Evolutionary conservation across 164 flowering plant species (phyloP), one percentile per base, ranked within the genome.

Genomic region (Annona cherimola): DNA sequence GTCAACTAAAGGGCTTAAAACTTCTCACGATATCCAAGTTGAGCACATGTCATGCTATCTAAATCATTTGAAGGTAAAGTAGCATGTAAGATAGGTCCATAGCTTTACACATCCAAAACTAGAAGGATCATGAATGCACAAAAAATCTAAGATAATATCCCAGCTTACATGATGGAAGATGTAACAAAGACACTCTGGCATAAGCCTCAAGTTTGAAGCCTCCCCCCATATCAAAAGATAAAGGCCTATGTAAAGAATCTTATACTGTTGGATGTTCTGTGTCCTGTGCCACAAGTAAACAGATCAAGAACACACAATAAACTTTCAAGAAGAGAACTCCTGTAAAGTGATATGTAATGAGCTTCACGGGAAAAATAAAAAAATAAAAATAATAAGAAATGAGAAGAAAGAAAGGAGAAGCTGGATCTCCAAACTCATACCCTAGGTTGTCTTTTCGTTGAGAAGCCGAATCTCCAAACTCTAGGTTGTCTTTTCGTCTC

Each of bases 221-320:
- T 93, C 99, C 19, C 99, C 99, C 99, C 99, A 95, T 74, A 95
- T 93, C 59, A 95, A 91, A 78, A 93, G 93, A 82, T 93, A 89
- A 66, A 95, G 96, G 43, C 85, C 96, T 63, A 89, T 75, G 68
- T 89, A 91, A 54, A 93, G 76, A 79, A 93, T 81, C 76, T 93
- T 95, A 71, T 87, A 81, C 50, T 93, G 98, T 71, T 88, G 97
- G 6, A 81, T 91, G 71, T 91, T 92, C 77, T 82, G 88, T 69
- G 91, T 79, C 83, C 99, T 95, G 85, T 12, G n/a, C 71, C 40
- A 19, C 14, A 43, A 20, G 42, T 16, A 35, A 43, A 60, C 50
- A 57, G 19, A 42, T 39, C n/a, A 45, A 42, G 61, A 44, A 19
- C 16, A 61, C 44, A 61, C 18, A 26, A 16, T 9, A 43, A 35